phyloP scores from a whole-genome alignment of 345 rosid genomes.

The Pelargonium nanum region DNA sequence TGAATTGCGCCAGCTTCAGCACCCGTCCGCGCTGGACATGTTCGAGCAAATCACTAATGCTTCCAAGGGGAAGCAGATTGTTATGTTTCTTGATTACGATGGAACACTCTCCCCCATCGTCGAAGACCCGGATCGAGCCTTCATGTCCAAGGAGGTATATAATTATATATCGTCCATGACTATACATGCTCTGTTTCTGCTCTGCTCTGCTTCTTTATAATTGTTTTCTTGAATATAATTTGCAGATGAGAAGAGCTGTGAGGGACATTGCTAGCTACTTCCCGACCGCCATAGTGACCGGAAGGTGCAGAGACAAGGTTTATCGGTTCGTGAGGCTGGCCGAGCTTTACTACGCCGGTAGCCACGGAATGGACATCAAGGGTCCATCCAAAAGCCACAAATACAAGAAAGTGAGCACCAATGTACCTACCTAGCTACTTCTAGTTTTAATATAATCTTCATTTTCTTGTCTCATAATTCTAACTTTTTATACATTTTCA shows the following conservation, averaged over 20 bases:
- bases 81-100: conserved; percentile 94
- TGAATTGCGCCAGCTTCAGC: conserved; percentile 34
- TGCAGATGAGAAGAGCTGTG: conserved; percentile 74
- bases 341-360: conserved; percentile 85
- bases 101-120: conserved; percentile 98
- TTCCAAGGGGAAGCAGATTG: conserved; percentile 66
- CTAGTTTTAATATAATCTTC: neutral
- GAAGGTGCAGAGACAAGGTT: conserved; percentile 92
- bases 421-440: neutral
- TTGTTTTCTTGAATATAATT: neutral
- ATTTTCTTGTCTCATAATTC: neutral
- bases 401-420: conserved; percentile 32
- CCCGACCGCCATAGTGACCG: conserved; percentile 93
- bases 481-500: conserved; percentile 9
- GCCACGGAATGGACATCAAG: conserved; percentile 99
- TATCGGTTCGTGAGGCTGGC: conserved; percentile 66
- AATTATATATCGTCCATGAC: neutral
- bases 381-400: conserved; percentile 48
- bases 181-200: neutral
- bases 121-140: conserved; percentile 85
- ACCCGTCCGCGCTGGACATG: conserved; percentile 76
- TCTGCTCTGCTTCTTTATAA: neutral
- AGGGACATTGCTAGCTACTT: conserved; percentile 55
- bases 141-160: conserved; percentile 67
- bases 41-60: conserved; percentile 54